These are phyloP conservation scores for Spergularia bocconei DNA, from an alignment of 148 eudicot species.

Conservation along the genomic window DNA sequence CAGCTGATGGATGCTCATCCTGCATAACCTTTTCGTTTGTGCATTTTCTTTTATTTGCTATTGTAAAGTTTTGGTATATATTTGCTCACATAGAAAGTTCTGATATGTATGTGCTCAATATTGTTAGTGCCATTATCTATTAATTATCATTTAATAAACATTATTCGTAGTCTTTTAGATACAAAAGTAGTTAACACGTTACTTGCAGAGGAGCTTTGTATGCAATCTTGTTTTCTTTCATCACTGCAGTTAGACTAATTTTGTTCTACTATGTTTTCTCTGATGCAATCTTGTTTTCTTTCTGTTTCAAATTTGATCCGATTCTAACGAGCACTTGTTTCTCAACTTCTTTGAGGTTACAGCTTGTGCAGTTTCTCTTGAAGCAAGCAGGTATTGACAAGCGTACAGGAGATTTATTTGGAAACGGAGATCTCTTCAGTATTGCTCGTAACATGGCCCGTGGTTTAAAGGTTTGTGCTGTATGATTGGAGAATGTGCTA, in stretches of 20 bases:
- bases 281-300: background rate
- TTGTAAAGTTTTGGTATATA: background rate
- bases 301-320: background rate
- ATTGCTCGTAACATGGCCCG: slow-evolving; percentile 99
- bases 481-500: background rate
- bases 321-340: slow-evolving; percentile 22
- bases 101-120: background rate
- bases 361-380: slow-evolving; percentile 92
- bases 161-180: no score
- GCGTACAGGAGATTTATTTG: slow-evolving; percentile 89
- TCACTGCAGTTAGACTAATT: background rate
- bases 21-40: background rate
- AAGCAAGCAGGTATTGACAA: slow-evolving; percentile 97
- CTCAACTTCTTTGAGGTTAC: slow-evolving; percentile 30
- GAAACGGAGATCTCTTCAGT: slow-evolving; percentile 83
- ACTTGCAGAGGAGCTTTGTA: background rate
- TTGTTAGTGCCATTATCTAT: background rate
- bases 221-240: no score
- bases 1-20: slow-evolving; percentile 17
- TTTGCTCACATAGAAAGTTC: background rate
- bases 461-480: slow-evolving; percentile 71
- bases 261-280: background rate
- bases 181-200: background rate
- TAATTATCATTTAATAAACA: background rate
- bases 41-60: background rate